phyloP scores from a whole-genome alignment of 2,329 filamentous ascomycete genomes.

The Fusarium verticillioides region DNA sequence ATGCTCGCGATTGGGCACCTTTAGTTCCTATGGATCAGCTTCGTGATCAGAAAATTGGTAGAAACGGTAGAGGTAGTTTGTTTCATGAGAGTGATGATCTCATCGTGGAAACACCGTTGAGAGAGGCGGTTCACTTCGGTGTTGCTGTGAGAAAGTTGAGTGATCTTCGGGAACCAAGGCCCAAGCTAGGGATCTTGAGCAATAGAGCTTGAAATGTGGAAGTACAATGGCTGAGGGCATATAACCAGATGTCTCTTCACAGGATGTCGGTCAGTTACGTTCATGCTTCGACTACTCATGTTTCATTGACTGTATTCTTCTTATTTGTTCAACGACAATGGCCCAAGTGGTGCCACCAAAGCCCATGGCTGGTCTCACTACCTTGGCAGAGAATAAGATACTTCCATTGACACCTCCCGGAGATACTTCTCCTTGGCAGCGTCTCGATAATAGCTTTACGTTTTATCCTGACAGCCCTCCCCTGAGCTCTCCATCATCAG shows the following conservation, averaged over 20 bases:
- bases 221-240: background rate
- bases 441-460: constrained; percentile 6
- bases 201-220: background rate
- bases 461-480: constrained; percentile 28
- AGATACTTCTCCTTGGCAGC: constrained; percentile 12
- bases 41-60: background rate
- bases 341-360: constrained; percentile 2
- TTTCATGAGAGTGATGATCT: constrained; percentile 2
- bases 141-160: background rate
- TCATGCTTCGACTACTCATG: background rate
- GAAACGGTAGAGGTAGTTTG: background rate
- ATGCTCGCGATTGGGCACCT: background rate
- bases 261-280: background rate
- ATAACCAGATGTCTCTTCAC: constrained; percentile 11
- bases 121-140: background rate
- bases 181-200: background rate
- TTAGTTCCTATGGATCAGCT: background rate
- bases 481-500: constrained; percentile 10
- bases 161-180: constrained; percentile 5
- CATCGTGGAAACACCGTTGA: constrained; percentile 3
- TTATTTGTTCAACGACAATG: background rate
- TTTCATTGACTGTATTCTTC: background rate
- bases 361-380: background rate
- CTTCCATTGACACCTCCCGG: background rate
- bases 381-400: background rate